Percentiles rank a stretch among this genome's conserved stretches.
Evolutionary conservation across 768 basidiomycete genomes (phyloP).

Genomic region (Astraeus odoratus): DNA sequence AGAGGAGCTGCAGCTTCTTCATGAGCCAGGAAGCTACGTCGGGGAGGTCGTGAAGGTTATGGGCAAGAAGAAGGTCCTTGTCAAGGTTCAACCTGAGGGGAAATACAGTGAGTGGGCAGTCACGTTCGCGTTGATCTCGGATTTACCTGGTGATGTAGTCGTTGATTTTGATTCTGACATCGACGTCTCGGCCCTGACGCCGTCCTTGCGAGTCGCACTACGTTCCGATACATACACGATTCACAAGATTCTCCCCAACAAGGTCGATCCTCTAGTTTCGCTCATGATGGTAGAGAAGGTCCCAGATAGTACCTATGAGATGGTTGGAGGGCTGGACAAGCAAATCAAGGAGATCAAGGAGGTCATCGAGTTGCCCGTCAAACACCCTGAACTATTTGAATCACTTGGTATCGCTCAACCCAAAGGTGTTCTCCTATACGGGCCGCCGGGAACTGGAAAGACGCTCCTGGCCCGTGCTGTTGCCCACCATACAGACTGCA

Average conservation of each 20-base stretch:
- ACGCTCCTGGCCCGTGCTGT: constrained; percentile 92
- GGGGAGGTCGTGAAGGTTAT: constrained; percentile 98
- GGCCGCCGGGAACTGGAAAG: constrained; percentile 95
- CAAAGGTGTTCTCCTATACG: constrained; percentile 92
- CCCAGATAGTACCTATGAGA: constrained; percentile 98
- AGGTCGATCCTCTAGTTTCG: constrained; percentile 96
- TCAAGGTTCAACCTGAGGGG: constrained; percentile 97
- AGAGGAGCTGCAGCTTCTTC: constrained; percentile 88
- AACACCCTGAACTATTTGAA: constrained; percentile 96
- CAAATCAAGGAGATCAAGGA: constrained; percentile 99
- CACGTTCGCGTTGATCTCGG: neutral
- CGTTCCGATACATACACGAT: constrained; percentile 95
- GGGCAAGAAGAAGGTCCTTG: constrained; percentile 98
- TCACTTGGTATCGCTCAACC: constrained; percentile 95
- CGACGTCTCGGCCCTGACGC: constrained; percentile 69
- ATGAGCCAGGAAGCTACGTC: constrained; percentile 95
- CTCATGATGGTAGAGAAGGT: constrained; percentile 99
- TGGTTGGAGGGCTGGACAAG: constrained; percentile 98
- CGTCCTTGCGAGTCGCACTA: constrained; percentile 88
- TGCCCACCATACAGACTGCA: constrained; percentile 96
- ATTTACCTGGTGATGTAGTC: constrained; percentile 39
- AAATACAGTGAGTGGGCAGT: constrained; percentile 82
- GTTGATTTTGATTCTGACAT: constrained; percentile 91
- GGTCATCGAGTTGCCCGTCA: constrained; percentile 95
- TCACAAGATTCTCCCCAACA: constrained; percentile 95